Base-by-base conservation (phyloP, 352 stramenopile genomes). In the Thalassiosira mediterranea region DNA sequence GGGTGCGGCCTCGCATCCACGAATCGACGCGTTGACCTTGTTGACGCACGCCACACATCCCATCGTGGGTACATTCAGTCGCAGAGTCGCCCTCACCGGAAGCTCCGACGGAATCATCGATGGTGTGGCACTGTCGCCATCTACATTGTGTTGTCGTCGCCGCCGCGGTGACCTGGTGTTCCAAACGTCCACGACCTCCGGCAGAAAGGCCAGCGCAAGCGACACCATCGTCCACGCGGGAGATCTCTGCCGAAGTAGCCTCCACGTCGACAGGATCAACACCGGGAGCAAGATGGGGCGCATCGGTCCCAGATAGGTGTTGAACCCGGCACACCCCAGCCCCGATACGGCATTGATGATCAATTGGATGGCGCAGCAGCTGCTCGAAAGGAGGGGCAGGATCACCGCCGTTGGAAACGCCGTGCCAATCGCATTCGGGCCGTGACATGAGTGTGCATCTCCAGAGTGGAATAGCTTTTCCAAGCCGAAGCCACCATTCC, bases 1-100 rank as follows among this genome's bases (percentile, higher is more conserved):
- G 7, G 32, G 31, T 28, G 60, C 49, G 15, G 60, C 60, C 13
- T 38, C 46, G 48, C 69, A 84, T 32, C 73, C 44, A 51, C 77
- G 57, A 37, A 93, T 65, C 25, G 74, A 74, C 19, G 62, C 58
- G 54, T 91, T 70, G 51, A 93, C 79, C 25, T 90, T 90, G 58
- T 91, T 88, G 31, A 93, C 79, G 53, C 87, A 93, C 13, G 82
- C 83, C 1, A 93, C 78, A 69, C 87, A 93, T 53, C 87, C 87
- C 87, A 93, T 93, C 15, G 68, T 80, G 10, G 84, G 84, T 56
- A 90, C 74, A 51, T 83, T 54, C 1, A 93, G 44, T 29, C 23
- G 72, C 29, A 62, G 82, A 28, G 26, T 75, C 52, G 47, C 61
- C 11, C 21, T 23, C 19, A 72, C 32, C 3, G 51, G 34, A 8